Conservation (phyloP, 352 stramenopile genomes). For the Pythium phragmiticola region DNA sequence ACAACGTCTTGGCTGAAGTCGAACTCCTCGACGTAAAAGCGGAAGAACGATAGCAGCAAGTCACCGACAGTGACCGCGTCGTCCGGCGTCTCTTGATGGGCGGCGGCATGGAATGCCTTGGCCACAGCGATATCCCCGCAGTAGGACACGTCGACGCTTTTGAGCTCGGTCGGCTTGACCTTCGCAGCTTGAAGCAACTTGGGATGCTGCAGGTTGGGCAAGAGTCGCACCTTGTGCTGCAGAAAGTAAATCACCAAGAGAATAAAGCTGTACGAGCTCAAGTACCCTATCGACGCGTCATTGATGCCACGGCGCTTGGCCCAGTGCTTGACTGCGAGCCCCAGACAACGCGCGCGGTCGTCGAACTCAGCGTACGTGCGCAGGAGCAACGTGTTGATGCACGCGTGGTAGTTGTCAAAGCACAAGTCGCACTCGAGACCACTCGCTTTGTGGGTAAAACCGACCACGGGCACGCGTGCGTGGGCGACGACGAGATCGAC, state of each 20-base stretch:
- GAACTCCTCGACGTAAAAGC: constrained; percentile 96
- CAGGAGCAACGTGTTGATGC: constrained; percentile 78
- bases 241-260: constrained; percentile 97
- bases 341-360: constrained; percentile 81
- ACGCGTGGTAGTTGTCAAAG: constrained; percentile 82
- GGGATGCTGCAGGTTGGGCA: constrained; percentile 94
- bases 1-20: constrained; percentile 95
- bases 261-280: constrained; percentile 99
- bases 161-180: constrained; percentile 36
- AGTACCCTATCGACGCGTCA: constrained; percentile 93
- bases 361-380: constrained; percentile 79
- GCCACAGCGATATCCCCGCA: constrained; percentile 47
- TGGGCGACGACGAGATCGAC: constrained; percentile 64
- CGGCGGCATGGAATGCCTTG: constrained; percentile 37
- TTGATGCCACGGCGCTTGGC: constrained; percentile 96
- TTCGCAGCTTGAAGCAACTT: constrained; percentile 41
- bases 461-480: constrained; percentile 81
- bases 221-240: constrained; percentile 72
- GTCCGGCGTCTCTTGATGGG: background rate
- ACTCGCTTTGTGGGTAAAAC: constrained; percentile 57
- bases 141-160: constrained; percentile 75
- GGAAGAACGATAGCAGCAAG: constrained; percentile 95
- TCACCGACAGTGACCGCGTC: constrained; percentile 44
- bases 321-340: constrained; percentile 97
- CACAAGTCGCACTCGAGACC: constrained; percentile 78